Percentiles rank a stretch among this genome's conserved stretches.
Evolutionary conservation across 192 early-diverging fungal species (phyloP).

Genomic region (Coemansia sp.): DNA sequence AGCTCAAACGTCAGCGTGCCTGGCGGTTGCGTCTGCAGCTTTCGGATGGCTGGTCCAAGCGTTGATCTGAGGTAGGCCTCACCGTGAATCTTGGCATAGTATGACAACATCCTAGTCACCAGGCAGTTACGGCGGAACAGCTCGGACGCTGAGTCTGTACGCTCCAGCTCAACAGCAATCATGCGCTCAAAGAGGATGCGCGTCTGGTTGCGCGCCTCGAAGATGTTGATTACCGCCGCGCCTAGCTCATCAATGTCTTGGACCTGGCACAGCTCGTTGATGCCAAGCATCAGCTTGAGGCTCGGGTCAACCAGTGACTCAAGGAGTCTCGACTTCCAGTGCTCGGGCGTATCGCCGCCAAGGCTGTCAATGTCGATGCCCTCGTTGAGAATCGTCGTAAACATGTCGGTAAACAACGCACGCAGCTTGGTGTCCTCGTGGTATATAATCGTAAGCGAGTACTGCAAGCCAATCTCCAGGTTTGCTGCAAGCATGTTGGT

Average conservation of each 20-base stretch:
- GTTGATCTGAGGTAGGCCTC: slow-evolving; percentile 79
- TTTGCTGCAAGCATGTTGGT: slow-evolving; percentile 91
- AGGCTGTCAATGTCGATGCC: slow-evolving; percentile 87
- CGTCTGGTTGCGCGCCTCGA: slow-evolving; percentile 73
- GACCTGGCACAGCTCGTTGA: slow-evolving; percentile 84
- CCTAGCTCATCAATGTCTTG: slow-evolving; percentile 90
- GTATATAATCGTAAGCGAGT: slow-evolving; percentile 86
- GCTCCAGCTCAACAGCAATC: slow-evolving; percentile 82
- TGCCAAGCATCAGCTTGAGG: slow-evolving; percentile 75
- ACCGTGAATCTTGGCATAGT: slow-evolving; percentile 82
- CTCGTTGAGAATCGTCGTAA: slow-evolving; percentile 87
- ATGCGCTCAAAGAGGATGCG: slow-evolving; percentile 78
- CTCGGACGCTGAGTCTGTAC: slow-evolving; percentile 81
- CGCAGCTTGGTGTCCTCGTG: slow-evolving; percentile 89
- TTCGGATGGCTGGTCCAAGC: slow-evolving; percentile 76
- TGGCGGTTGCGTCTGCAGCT: slow-evolving; percentile 64
- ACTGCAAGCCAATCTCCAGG: slow-evolving; percentile 89
- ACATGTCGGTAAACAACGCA: slow-evolving; percentile 88
- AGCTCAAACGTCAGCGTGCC: slow-evolving; percentile 87
- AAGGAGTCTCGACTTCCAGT: slow-evolving; percentile 79
- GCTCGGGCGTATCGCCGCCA: slow-evolving; percentile 72
- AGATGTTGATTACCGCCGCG: slow-evolving; percentile 73
- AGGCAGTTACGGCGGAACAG: slow-evolving; percentile 93
- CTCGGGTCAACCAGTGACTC: slow-evolving; percentile 74
- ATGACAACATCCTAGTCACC: slow-evolving; percentile 83